phyloP scores from a whole-genome alignment of 73 alveolate species.

The Blepharisma japonicum region DNA sequence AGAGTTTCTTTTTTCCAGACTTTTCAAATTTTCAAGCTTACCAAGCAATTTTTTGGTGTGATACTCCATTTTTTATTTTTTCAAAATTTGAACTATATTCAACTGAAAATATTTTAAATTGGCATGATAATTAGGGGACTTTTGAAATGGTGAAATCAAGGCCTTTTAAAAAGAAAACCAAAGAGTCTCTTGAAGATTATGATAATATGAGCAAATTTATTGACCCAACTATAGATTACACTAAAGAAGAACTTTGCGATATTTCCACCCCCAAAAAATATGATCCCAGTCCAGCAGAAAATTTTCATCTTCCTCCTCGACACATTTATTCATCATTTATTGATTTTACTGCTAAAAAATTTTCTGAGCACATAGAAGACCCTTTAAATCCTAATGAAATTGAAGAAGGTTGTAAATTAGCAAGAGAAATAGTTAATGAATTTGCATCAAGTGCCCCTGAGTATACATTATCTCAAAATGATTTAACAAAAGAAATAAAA shows the following conservation, averaged over 20 bases:
- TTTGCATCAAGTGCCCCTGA: not conserved
- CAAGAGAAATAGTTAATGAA: not conserved
- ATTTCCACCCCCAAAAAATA: not conserved
- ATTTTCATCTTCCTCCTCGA: not conserved
- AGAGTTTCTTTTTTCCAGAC: too few relatives aligned
- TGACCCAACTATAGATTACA: not conserved
- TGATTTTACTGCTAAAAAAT: not conserved
- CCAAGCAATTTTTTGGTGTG: too few relatives aligned
- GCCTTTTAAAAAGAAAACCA: too few relatives aligned
- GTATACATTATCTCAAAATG: too few relatives aligned
- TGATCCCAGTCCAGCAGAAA: not conserved
- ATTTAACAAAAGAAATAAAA: too few relatives aligned
- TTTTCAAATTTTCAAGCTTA: too few relatives aligned
- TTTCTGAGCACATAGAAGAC: not conserved
- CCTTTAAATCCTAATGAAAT: not conserved
- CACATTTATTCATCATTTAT: not conserved
- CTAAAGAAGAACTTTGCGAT: not conserved
- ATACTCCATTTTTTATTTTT: too few relatives aligned
- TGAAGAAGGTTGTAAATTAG: not conserved
- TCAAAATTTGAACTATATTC: too few relatives aligned
- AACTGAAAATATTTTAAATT: too few relatives aligned
- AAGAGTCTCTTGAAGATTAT: too few relatives aligned
- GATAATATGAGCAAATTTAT: not conserved
- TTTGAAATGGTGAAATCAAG: too few relatives aligned
- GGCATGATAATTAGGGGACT: too few relatives aligned